These are phyloP conservation scores for Kluyveromyces sp. DNA, from an alignment of 1,139 yeast genomes.

Conservation along the genomic window DNA sequence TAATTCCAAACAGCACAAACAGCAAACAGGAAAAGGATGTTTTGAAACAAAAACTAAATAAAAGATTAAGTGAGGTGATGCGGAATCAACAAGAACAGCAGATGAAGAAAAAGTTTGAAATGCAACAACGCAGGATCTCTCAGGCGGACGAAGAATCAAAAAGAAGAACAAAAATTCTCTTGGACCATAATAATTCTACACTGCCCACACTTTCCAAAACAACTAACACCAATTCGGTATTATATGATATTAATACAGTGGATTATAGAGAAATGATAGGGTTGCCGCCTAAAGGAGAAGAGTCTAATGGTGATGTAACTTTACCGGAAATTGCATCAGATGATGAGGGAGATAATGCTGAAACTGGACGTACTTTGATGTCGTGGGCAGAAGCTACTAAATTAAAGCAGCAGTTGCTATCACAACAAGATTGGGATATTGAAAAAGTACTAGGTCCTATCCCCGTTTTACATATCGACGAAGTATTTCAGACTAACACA, in stretches of 20 bases:
- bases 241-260: conserved; percentile 25
- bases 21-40: conserved; percentile 22
- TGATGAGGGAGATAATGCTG: conserved; percentile 18
- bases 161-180: conserved; percentile 17
- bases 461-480: conserved; percentile 59
- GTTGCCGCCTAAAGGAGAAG: conserved; percentile 5
- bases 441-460: conserved; percentile 70
- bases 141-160: conserved; percentile 21
- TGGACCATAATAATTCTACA: conserved; percentile 9
- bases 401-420: conserved; percentile 33
- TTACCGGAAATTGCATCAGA: conserved; percentile 30
- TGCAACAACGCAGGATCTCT: conserved; percentile 23
- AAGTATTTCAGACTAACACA: conserved; percentile 45
- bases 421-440: conserved; percentile 63
- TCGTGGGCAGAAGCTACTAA: conserved; percentile 29
- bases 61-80: conserved; percentile 27
- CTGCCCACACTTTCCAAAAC: conserved; percentile 2
- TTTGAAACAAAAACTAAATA: conserved; percentile 24
- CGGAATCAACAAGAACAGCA: conserved; percentile 27
- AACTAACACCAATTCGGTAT: conserved; percentile 10
- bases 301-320: conserved; percentile 13
- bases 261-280: conserved; percentile 27
- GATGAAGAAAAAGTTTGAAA: conserved; percentile 15
- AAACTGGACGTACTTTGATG: conserved; percentile 18
- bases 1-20: conserved; percentile 13